These are phyloP conservation scores for Zygoascus biomembranicola DNA, from an alignment of 805 yeast species.

Conservation along the genomic window DNA sequence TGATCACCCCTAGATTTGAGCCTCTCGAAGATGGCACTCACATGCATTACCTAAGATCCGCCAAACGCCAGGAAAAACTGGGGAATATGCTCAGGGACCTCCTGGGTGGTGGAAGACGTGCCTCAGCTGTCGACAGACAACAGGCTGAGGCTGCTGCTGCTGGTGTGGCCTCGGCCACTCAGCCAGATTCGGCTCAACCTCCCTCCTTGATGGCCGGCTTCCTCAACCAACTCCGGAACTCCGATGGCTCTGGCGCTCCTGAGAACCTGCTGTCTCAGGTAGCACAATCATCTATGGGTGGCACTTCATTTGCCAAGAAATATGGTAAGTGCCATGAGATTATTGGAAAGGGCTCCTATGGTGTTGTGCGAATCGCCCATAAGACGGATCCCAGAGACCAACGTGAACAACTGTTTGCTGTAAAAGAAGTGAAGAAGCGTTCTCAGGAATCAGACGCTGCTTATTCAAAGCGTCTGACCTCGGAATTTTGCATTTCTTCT, in stretches of 20 bases:
- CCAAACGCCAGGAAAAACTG: slow-evolving; percentile 40
- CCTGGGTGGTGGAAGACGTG: slow-evolving; percentile 10
- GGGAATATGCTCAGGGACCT: slow-evolving; percentile 15
- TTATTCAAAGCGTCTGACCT: slow-evolving; percentile 64
- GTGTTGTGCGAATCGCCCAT: slow-evolving; percentile 83
- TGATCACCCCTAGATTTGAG: slow-evolving; percentile 16
- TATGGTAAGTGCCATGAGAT: slow-evolving; percentile 91
- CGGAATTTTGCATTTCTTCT: slow-evolving; percentile 82
- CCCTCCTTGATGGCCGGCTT: slow-evolving; percentile 18
- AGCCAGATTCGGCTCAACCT: slow-evolving; percentile 8
- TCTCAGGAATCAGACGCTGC: slow-evolving; percentile 47
- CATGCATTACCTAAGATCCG: slow-evolving; percentile 66
- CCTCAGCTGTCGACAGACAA: neutral
- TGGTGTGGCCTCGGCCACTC: slow-evolving; percentile 2
- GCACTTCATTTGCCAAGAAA: slow-evolving; percentile 66
- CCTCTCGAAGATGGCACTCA: slow-evolving; percentile 52
- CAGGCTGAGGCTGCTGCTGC: slow-evolving; percentile 1
- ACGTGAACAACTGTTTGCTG: slow-evolving; percentile 49
- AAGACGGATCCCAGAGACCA: slow-evolving; percentile 34
- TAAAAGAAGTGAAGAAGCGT: slow-evolving; percentile 61
- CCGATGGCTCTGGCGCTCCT: slow-evolving; percentile 8
- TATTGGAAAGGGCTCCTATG: slow-evolving; percentile 87
- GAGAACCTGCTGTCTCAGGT: slow-evolving; percentile 4
- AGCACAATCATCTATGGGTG: neutral
- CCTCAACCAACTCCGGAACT: slow-evolving; percentile 12